Evolutionary conservation across 192 early-diverging fungal species (phyloP), one percentile per base, ranked within the genome.

Genomic region (Backusella tuberculispora): DNA sequence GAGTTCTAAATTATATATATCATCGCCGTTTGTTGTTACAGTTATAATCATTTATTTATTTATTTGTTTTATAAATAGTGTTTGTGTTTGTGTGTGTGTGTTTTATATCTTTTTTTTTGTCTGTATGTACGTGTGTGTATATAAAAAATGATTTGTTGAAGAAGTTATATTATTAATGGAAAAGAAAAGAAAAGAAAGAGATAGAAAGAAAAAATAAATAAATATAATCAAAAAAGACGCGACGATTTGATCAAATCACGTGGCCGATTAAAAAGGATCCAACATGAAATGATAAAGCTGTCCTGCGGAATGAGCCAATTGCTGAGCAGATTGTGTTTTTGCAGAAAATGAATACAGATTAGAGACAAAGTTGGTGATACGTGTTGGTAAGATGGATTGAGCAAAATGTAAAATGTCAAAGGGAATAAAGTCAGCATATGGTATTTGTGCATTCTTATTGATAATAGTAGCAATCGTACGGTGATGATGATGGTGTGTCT

Each of bases 1-100:
- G 48, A 93, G 86, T 70, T 92, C 92, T 19, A 94, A 66, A 71
- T 83, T 85, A 74, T 88, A 88, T 46, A 91, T 64, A 38, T 91
- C 83, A 66, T 88, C 91, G 17, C 76, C 38, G 37, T 90, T 86
- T 26, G 86, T 87, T 24, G 88, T 88, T 48, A 92, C 76, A 15
- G 85, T 81, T 6, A 92, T 63, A 69, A 85, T 78, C 91, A 92
- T 92, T 17, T 37, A 46, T 37, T 38, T 8, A 37, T 29, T n/a
- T 29, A 38, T 71, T 21, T 19, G 6, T 53, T 34, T 21, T 14
- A 37, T 50, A 43, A 34, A 34, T 34, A 34, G 29, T 1, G 17
- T 47, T 17, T 47, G 17, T 47, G 17, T 47, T 0, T 47, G 17
- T 47, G 46, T 47, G 17, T 34, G 29, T 34, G 29, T 34, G 29